phyloP scores from a whole-genome alignment of 371 early-diverging fungal species.

The Apophysomyces sp. region DNA sequence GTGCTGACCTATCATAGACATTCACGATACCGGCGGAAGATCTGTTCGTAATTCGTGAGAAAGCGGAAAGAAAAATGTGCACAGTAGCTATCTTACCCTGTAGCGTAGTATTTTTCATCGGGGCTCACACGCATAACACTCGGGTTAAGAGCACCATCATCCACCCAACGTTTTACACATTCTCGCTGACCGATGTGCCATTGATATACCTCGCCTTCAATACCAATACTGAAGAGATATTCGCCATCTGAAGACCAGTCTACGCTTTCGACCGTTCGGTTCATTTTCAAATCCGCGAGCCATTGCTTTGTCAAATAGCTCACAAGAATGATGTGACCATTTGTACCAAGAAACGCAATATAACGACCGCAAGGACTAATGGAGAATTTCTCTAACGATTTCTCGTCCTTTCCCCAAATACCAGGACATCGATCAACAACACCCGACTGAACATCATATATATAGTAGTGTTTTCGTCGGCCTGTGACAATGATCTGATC shows the following conservation, averaged over 20 bases:
- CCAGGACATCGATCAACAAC: slow-evolving; percentile 65
- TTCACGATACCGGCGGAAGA: slow-evolving; percentile 87
- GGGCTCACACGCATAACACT: slow-evolving; percentile 70
- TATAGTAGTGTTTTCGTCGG: slow-evolving; percentile 74
- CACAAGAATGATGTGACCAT: slow-evolving; percentile 82
- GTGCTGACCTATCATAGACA: slow-evolving; percentile 67
- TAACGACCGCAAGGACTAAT: slow-evolving; percentile 61
- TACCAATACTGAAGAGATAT: slow-evolving; percentile 63
- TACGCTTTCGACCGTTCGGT: slow-evolving; percentile 67
- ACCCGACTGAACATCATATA: slow-evolving; percentile 83
- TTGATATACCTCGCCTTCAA: slow-evolving; percentile 69
- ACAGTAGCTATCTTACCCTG: slow-evolving; percentile 59
- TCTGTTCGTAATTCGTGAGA: slow-evolving; percentile 23
- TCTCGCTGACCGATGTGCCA: slow-evolving; percentile 67
- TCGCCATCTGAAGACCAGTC: slow-evolving; percentile 67
- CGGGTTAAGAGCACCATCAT: slow-evolving; percentile 81
- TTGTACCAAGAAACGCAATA: slow-evolving; percentile 75
- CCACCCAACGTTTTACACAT: slow-evolving; percentile 75
- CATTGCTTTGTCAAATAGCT: slow-evolving; percentile 79
- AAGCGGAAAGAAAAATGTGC: not conserved
- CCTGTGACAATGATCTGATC: slow-evolving; percentile 75
- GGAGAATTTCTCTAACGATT: slow-evolving; percentile 64
- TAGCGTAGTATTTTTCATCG: slow-evolving; percentile 75
- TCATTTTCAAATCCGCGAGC: slow-evolving; percentile 85
- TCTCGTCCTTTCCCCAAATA: slow-evolving; percentile 73